Evolutionary conservation across 1,284 basidiomycete genomes (phyloP), one percentile per base, ranked within the genome.

Genomic region (Puccinia brachypodii): DNA sequence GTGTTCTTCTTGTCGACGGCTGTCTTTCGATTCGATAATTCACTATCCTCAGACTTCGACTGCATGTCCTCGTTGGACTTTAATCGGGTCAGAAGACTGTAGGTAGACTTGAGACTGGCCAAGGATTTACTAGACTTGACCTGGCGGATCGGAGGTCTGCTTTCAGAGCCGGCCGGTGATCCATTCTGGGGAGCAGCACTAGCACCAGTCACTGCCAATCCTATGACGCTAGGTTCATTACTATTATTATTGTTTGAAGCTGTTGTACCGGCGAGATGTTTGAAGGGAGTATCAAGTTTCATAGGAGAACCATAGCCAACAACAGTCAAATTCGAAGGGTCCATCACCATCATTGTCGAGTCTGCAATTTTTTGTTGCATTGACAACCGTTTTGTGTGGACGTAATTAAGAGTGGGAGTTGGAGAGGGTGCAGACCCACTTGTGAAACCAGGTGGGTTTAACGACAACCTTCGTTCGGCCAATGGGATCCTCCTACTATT

Each of bases 221-320:
- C 56, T 16, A 71, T 22, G 19, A 28, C 28, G 47, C 71, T 22
- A 28, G 78, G 40, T 22, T 66, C 60, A 40, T 2, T 60, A 44
- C n/a, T n/a, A n/a, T n/a, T n/a, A n/a, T n/a, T n/a, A n/a, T n/a
- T n/a, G n/a, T n/a, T n/a, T n/a, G 38, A 38, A 25, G 19, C 64
- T 38, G 68, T 11, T 4, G 72, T 22, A 25, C 38, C 6, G 6
- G 44, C 76, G 53, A 79, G 68, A 44, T 79, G 77, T 72, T 79
- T 79, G 53, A 79, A 81, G 33, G 78, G 78, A 16, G 78, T 81
- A 58, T 81, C 78, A 66, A 81, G 78, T 81, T 81, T 73, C 78
- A 81, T 81, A 22, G 78, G 78, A 62, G 78, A 81, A 42, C 78
- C 78, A 81, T 64, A 73, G 28, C 71, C 71, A 68, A 68, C n/a